Conservation (phyloP, 1,284 basidiomycete species). For the Tilletia walkeri region DNA sequence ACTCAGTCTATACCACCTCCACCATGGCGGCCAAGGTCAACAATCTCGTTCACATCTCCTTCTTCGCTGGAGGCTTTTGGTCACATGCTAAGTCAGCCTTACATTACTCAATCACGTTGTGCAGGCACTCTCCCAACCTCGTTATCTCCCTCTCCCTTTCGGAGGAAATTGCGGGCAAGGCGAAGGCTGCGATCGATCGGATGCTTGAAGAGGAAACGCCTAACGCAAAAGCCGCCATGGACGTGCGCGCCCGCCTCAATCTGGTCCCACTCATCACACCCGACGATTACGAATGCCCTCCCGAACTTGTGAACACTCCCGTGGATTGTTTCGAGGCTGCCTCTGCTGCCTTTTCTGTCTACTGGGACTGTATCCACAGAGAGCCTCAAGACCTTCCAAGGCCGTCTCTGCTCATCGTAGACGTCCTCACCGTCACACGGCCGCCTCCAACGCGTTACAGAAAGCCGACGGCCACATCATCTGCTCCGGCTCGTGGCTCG, state of each 20-base stretch:
- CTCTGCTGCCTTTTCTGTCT: background rate
- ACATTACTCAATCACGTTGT: background rate
- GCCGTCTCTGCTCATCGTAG: background rate
- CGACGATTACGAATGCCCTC: background rate
- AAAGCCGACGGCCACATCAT: background rate
- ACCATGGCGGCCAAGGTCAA: background rate
- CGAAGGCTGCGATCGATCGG: background rate
- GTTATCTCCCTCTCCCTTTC: background rate
- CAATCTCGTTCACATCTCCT: background rate
- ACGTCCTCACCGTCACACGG: background rate
- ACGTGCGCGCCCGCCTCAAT: background rate
- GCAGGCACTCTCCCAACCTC: background rate
- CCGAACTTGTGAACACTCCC: background rate
- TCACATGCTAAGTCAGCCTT: background rate
- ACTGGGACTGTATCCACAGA: background rate
- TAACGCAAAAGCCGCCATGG: background rate
- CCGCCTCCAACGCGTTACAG: background rate
- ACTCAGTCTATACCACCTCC: background rate
- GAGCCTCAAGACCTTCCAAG: conserved; percentile 2
- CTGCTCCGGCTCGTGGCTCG: background rate
- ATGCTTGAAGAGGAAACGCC: background rate
- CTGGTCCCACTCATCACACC: background rate
- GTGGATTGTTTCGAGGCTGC: background rate
- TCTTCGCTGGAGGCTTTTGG: conserved; percentile 1
- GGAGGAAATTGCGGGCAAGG: background rate